Conservation (phyloP, 257 asterid genomes). For the Plantago major region DNA sequence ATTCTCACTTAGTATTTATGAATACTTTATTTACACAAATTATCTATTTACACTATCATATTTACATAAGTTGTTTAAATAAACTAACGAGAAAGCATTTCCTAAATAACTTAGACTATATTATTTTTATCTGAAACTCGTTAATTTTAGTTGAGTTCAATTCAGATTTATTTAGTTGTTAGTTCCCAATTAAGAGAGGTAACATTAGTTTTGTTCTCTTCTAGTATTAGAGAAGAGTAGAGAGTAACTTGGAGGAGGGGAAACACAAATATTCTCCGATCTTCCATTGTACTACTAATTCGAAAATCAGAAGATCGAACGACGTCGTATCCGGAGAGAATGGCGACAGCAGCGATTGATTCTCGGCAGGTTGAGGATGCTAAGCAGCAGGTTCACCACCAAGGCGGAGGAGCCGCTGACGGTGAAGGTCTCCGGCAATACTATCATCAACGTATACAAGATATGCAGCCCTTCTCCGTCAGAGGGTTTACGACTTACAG, state of each 20-base stretch:
- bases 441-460: constrained; percentile 61
- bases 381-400: constrained; percentile 32
- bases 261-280: constrained; percentile 28
- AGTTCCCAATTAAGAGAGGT: too few species aligned
- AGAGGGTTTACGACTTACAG: constrained; percentile 53
- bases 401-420: constrained; percentile 25
- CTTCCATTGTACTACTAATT: constrained; percentile 23
- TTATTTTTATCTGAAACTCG: too few species aligned
- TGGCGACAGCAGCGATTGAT: constrained; percentile 58
- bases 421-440: constrained; percentile 72
- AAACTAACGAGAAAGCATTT: too few species aligned
- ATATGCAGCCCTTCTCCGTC: constrained; percentile 59
- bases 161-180: too few species aligned
- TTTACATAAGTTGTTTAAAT: too few species aligned
- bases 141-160: too few species aligned
- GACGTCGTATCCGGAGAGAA: background rate
- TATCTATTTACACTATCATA: too few species aligned
- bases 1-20: too few species aligned
- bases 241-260: constrained; percentile 29
- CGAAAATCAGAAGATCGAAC: too few species aligned
- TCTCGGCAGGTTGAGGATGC: constrained; percentile 34
- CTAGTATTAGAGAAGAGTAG: background rate
- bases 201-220: too few species aligned
- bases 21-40: too few species aligned
- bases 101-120: too few species aligned